phyloP scores from a whole-genome alignment of 345 rosid species.

The Sonneratia caseolaris region DNA sequence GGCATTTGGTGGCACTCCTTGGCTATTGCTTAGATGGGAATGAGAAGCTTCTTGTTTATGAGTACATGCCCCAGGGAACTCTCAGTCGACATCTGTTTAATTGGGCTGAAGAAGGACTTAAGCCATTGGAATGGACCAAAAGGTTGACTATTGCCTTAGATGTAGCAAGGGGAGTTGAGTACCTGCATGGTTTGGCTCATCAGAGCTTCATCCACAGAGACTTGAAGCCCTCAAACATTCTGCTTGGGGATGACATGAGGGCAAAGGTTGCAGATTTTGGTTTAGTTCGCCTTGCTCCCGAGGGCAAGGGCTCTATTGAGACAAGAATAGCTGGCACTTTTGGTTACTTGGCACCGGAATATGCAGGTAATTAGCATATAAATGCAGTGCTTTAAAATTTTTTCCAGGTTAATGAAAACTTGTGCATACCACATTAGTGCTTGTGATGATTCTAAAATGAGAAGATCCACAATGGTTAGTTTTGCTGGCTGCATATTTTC shows the following conservation, averaged over 20 bases:
- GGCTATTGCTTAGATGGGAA: constrained; percentile 90
- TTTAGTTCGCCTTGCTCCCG: constrained; percentile 85
- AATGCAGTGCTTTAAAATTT: no score
- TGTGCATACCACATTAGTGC: no score
- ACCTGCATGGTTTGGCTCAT: constrained; percentile 78
- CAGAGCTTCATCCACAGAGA: constrained; percentile 91
- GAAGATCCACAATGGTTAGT: no score
- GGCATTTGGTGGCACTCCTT: constrained; percentile 77
- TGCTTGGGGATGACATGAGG: constrained; percentile 83
- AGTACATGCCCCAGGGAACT: constrained; percentile 85
- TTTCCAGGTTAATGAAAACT: no score
- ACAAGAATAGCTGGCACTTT: constrained; percentile 92
- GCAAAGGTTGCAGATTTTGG: constrained; percentile 93
- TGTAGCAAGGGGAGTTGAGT: constrained; percentile 92
- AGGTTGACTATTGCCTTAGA: constrained; percentile 81
- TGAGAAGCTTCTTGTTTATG: constrained; percentile 81
- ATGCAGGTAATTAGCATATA: constrained; percentile 49
- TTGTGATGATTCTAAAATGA: no score
- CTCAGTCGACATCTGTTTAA: constrained; percentile 53
- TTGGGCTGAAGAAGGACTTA: constrained; percentile 54
- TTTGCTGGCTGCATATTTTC: no score
- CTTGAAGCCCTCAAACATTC: constrained; percentile 84
- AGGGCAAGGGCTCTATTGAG: constrained; percentile 72
- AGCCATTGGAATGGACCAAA: constrained; percentile 69
- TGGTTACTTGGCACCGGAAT: constrained; percentile 90